Evolutionary conservation across 1,284 basidiomycete species (phyloP), one percentile per base, ranked within the genome.

Genomic region (Crepidotus sp.): DNA sequence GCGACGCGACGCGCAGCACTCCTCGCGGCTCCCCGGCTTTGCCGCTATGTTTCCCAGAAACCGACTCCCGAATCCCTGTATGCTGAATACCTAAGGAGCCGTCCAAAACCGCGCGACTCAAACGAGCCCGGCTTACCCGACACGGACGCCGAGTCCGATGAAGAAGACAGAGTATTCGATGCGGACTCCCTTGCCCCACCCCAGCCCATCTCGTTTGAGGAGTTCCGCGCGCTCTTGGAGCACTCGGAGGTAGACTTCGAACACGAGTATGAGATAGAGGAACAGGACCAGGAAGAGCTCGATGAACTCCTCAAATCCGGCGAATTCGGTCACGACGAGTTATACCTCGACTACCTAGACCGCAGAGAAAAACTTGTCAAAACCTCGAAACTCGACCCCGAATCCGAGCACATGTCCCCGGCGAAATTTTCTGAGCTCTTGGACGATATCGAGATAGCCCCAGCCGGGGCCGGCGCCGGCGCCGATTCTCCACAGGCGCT

Each of bases 171-270:
- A 1, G 17, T n/a, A n/a, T n/a, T n/a, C n/a, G n/a, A n/a, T n/a
- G n/a, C n/a, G n/a, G n/a, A n/a, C n/a, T n/a, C n/a, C n/a, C n/a
- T n/a, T n/a, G n/a, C 27, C 3, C 36, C 26, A 29, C 32, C 36
- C 17, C 13, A 19, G 9, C 44, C 41, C 15, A 15, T 46, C 15
- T 36, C 50, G 4, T 49, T 49, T 41, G 50, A 52, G 35, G 18
- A 38, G 26, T 52, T 52, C 38, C 25, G 24, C 17, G 13, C 39
- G 19, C 11, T 13, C 3, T 7, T 48, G 6, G 32, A 34, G 30
- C 14, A 31, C 4, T 31, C 30, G 13, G 3, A 11, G 3, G 4
- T 29, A 6, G 30, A 31, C 14, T 10, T 31, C 3, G 26, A 7
- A 25, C n/a, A n/a, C n/a, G n/a, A n/a, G n/a, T n/a, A n/a, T n/a